Evolutionary conservation across 2,329 filamentous ascomycete species (phyloP), one percentile per base, ranked within the genome.

Genomic region (Thermomyces lanuginosus): DNA sequence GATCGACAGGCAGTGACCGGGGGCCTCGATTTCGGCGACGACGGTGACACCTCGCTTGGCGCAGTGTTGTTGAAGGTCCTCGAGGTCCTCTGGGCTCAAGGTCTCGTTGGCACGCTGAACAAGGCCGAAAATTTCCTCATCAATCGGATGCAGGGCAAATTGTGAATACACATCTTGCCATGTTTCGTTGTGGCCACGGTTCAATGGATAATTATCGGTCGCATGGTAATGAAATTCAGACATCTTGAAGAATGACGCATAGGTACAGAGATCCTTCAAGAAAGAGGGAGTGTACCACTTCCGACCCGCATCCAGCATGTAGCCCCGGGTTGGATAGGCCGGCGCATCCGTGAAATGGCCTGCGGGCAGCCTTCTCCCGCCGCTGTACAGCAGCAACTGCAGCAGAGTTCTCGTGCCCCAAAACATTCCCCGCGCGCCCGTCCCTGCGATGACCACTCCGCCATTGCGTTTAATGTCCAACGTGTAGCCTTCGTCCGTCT

Each of bases 191-290:
- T 52, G 55, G 24, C 69, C 68, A 10, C 59, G 51, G 12, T 53
- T 48, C 1, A 58, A 48, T 18, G 64, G 66, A 22, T 63, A 58
- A 36, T 70, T 71, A 40, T 72, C 68, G 33, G 60, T 67, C 3
- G 69, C 51, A 39, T 72, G 68, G 10, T 71, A 44, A 22, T 72
- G 68, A 27, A 72, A 63, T 1, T 60, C 60, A 34, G 69, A 70
- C 35, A 70, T 60, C 38, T 72, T 72, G 49, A 68, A 72, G 40
- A 66, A 71, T 15, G 66, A 70, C 34, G 68, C 61, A 42, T 70
- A 72, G 0, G 60, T 56, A 43, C 68, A 72, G 35, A 72, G 48
- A n/a, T 71, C 66, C 21, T 58, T 52, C 9, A 72, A 38, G 34
- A 69, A 71, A 8, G 58, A 49, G 5, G 56, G 48, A 0, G 66